Conservation (phyloP, 2,329 filamentous ascomycete species). For the Beauveria brongniartii region DNA sequence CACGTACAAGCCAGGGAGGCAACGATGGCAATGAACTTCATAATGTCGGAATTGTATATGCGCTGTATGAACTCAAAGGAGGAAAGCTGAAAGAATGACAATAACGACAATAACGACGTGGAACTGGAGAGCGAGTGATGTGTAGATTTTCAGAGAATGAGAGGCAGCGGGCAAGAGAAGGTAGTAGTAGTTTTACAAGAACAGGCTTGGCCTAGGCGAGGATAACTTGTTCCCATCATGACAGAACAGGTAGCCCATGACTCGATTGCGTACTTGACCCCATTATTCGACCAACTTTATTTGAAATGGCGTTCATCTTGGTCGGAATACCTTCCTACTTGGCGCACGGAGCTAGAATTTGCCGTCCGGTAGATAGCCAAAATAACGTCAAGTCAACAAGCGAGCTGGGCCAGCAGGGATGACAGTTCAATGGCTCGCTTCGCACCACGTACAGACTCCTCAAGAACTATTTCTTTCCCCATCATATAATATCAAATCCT, state of each 20-base stretch:
- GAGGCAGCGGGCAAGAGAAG: background rate
- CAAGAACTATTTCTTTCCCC: background rate
- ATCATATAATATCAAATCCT: background rate
- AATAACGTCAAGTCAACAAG: background rate
- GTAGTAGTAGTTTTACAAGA: background rate
- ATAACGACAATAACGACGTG: background rate
- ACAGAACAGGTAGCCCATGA: background rate
- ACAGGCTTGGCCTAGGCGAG: background rate
- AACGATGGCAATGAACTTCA: conserved; percentile 6
- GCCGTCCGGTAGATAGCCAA: background rate
- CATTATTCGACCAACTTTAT: background rate
- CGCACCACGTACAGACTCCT: background rate
- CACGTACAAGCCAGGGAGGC: conserved; percentile 8
- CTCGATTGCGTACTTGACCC: background rate
- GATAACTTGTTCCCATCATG: background rate
- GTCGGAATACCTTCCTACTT: background rate
- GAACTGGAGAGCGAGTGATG: background rate
- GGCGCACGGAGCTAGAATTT: background rate
- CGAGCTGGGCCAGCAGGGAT: background rate
- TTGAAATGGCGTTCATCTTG: background rate
- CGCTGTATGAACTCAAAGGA: background rate
- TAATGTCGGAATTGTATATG: background rate
- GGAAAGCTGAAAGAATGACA: background rate
- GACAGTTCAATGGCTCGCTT: background rate
- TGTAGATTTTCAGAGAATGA: background rate